phyloP scores from a whole-genome alignment of 2,329 filamentous ascomycete genomes.

The Colletotrichum lupini region DNA sequence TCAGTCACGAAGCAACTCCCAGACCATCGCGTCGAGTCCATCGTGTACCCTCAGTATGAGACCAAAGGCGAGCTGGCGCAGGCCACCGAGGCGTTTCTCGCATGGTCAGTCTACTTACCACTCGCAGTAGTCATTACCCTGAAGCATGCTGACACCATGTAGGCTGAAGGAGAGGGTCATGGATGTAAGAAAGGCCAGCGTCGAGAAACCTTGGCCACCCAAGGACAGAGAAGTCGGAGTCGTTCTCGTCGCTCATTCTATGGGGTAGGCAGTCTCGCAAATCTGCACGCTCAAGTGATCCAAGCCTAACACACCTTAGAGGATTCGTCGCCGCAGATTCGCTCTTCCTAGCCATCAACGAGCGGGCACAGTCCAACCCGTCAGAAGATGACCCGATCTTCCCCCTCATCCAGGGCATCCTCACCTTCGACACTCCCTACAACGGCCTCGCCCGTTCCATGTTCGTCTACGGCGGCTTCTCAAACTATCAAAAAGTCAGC shows the following conservation, averaged over 20 bases:
- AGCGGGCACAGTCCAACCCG: constrained; percentile 59
- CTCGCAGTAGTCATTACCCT: too few species aligned
- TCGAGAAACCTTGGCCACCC: constrained; percentile 79
- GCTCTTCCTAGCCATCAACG: constrained; percentile 77
- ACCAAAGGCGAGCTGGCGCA: constrained; percentile 74
- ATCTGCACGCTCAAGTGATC: accelerated
- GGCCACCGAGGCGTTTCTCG: constrained; percentile 57
- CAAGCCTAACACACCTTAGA: constrained; percentile 44
- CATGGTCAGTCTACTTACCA: constrained; percentile 50
- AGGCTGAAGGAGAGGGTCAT: constrained; percentile 87
- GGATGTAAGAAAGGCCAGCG: constrained; percentile 76
- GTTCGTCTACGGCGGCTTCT: constrained; percentile 71
- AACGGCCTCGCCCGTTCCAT: constrained; percentile 71
- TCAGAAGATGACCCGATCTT: constrained; percentile 67
- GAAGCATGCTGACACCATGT: not conserved
- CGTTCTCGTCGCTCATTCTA: constrained; percentile 85
- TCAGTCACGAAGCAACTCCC: constrained; percentile 68
- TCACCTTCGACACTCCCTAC: constrained; percentile 89
- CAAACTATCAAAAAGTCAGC: constrained; percentile 68
- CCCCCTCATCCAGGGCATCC: constrained; percentile 81
- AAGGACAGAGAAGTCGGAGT: constrained; percentile 84
- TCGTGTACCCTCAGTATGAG: constrained; percentile 79
- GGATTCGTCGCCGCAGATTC: constrained; percentile 88
- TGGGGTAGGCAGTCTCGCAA: constrained; percentile 60
- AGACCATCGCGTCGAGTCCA: constrained; percentile 68